Evolutionary conservation across 73 alveolate species (phyloP).

Genomic region (Paraurostyla sp.): DNA sequence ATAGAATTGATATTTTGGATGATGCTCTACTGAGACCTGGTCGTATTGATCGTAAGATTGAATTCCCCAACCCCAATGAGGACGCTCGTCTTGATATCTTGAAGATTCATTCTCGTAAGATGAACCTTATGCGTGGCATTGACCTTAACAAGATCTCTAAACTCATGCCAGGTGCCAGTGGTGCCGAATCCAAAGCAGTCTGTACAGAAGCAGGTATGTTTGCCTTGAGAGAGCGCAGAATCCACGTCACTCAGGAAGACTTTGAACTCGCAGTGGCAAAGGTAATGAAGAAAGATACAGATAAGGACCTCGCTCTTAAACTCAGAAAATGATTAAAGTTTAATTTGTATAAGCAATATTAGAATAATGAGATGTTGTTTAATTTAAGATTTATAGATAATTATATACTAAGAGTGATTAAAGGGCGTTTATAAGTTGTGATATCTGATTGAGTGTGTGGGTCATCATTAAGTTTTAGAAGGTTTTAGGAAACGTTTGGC

Average conservation of each 20-base stretch:
- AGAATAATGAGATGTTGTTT: neutral
- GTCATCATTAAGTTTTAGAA: neutral
- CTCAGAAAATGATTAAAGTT: constrained; percentile 76
- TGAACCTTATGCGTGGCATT: constrained; percentile 98
- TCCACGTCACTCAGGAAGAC: constrained; percentile 99
- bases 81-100: constrained; percentile 98
- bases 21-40: constrained; percentile 99
- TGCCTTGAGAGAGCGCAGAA: constrained; percentile 99
- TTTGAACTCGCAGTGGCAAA: constrained; percentile 99
- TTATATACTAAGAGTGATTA: neutral
- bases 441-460: too few relatives aligned
- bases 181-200: constrained; percentile 99
- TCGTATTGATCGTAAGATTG: constrained; percentile 99
- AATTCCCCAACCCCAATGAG: constrained; percentile 99
- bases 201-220: constrained; percentile 99
- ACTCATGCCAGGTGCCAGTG: constrained; percentile 98
- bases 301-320: constrained; percentile 96
- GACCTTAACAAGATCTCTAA: constrained; percentile 96
- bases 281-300: constrained; percentile 99
- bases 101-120: constrained; percentile 97
- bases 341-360: neutral
- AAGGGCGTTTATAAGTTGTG: too few relatives aligned
- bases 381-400: neutral
- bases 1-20: constrained; percentile 99
- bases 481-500: constrained; percentile 76